Evolutionary conservation across 2,329 filamentous ascomycete species (phyloP).

Genomic region (Parascedosporium putredinis): DNA sequence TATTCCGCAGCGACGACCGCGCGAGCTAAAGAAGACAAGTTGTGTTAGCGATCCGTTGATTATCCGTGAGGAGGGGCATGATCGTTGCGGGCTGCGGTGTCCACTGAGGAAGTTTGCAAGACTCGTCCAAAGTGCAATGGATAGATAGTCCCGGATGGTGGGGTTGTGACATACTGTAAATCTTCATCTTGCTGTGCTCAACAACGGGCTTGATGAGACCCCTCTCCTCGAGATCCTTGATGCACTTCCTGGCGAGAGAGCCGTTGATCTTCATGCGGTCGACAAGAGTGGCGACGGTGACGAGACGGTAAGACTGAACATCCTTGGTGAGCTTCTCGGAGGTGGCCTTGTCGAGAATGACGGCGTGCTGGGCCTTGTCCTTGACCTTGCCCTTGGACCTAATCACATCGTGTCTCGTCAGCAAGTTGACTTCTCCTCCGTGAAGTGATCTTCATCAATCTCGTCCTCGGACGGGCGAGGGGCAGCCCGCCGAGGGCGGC

Average conservation of each 20-base stretch:
- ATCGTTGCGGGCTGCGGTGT: too few species aligned
- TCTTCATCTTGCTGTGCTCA: conserved; percentile 91
- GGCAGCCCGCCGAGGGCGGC: background rate
- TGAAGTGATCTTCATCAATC: background rate
- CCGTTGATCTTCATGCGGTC: conserved; percentile 99
- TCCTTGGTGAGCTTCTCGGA: conserved; percentile 99
- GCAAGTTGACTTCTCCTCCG: conserved; percentile 4
- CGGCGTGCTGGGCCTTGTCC: conserved; percentile 99
- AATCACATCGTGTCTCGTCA: conserved; percentile 8
- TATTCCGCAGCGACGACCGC: conserved; percentile 44
- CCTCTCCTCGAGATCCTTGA: conserved; percentile 93
- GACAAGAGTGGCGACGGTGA: conserved; percentile 97
- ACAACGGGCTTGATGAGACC: conserved; percentile 98
- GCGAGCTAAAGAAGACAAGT: conserved; percentile 35
- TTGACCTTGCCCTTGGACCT: conserved; percentile 64
- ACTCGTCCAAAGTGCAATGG: too few species aligned
- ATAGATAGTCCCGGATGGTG: background rate
- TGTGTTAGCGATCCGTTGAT: conserved; percentile 23
- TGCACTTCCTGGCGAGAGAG: conserved; percentile 80
- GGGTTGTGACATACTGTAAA: conserved; percentile 63
- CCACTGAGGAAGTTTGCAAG: too few species aligned
- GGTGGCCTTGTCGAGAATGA: conserved; percentile 96
- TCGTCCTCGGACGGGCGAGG: background rate
- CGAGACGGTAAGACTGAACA: conserved; percentile 99
- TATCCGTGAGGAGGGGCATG: background rate